These are phyloP conservation scores for Elasticomyces elasticus DNA, from an alignment of 495 filamentous ascomycete genomes.

Conservation along the genomic window DNA sequence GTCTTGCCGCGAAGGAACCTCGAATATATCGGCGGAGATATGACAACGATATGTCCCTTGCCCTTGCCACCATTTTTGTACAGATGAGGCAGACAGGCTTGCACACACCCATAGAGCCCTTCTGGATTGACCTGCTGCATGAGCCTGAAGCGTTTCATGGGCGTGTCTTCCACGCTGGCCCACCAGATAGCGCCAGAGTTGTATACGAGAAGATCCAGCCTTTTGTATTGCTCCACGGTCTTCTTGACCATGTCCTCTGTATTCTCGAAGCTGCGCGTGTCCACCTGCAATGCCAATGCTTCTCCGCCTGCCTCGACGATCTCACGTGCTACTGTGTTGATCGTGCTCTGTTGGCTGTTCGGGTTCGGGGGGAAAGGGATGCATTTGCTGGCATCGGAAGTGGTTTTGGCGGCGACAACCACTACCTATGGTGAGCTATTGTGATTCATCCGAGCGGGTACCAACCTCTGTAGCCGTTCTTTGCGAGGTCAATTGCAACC, in stretches of 20 bases:
- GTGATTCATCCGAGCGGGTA: neutral
- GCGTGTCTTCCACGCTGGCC: slow-evolving; percentile 63
- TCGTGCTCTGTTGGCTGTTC: slow-evolving; percentile 69
- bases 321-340: slow-evolving; percentile 73
- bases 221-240: slow-evolving; percentile 52
- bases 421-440: slow-evolving; percentile 39
- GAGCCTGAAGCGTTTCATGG: slow-evolving; percentile 67
- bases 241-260: slow-evolving; percentile 51
- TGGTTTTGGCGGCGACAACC: slow-evolving; percentile 71
- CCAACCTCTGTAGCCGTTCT: slow-evolving; percentile 59
- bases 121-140: slow-evolving; percentile 77
- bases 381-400: slow-evolving; percentile 48
- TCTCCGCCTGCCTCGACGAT: slow-evolving; percentile 57
- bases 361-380: slow-evolving; percentile 68
- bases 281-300: slow-evolving; percentile 58
- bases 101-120: slow-evolving; percentile 59
- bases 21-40: slow-evolving; percentile 76
- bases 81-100: slow-evolving; percentile 56
- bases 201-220: slow-evolving; percentile 62
- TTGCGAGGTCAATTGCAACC: slow-evolving; percentile 64
- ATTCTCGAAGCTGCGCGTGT: slow-evolving; percentile 55
- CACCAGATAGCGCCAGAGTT: slow-evolving; percentile 86
- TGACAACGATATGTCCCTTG: slow-evolving; percentile 61
- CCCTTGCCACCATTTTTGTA: slow-evolving; percentile 30
- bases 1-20: slow-evolving; percentile 81